Percentiles rank a stretch among this genome's conserved stretches.
Evolutionary conservation across 2,329 filamentous ascomycete genomes (phyloP).

Genomic region (Phyllosticta capitalensis): DNA sequence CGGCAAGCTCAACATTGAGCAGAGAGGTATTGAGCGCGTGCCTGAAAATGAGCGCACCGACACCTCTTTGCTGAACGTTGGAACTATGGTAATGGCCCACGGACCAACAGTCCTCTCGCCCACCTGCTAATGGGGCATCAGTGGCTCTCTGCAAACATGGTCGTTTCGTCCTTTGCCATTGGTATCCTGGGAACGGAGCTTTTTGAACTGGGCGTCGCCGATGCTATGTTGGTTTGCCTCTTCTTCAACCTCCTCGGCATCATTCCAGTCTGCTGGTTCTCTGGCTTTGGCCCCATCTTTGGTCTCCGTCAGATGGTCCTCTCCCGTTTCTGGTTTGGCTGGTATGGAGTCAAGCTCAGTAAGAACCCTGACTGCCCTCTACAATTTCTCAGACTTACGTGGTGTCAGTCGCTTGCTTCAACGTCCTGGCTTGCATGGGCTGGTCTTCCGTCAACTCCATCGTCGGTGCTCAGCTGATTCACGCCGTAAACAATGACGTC

Average conservation of each 20-base stretch:
- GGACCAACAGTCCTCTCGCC: background rate
- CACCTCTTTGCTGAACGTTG: conserved; percentile 54
- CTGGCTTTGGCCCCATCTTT: conserved; percentile 64
- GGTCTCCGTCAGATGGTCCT: conserved; percentile 73
- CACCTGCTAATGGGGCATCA: conserved; percentile 21
- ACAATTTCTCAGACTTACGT: conserved; percentile 3
- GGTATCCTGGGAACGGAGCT: conserved; percentile 61
- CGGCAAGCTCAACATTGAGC: conserved; percentile 58
- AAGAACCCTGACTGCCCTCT: conserved; percentile 22
- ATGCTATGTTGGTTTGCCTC: conserved; percentile 60
- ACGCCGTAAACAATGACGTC: conserved; percentile 60
- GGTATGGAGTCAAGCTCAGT: conserved; percentile 59
- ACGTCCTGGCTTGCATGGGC: conserved; percentile 60
- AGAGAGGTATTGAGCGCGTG: conserved; percentile 66
- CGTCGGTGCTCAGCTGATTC: conserved; percentile 67
- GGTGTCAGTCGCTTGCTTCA: conserved; percentile 54
- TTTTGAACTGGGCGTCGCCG: conserved; percentile 62
- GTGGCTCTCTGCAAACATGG: conserved; percentile 74
- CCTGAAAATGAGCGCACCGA: conserved; percentile 60
- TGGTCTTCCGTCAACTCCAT: conserved; percentile 73
- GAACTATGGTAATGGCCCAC: conserved; percentile 54
- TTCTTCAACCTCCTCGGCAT: conserved; percentile 70
- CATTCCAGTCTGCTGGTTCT: conserved; percentile 65
- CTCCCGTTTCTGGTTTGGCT: conserved; percentile 69
- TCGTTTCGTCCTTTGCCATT: conserved; percentile 66